Conservation (phyloP, 805 yeast species). For the Suhomyces kilbournensis region DNA sequence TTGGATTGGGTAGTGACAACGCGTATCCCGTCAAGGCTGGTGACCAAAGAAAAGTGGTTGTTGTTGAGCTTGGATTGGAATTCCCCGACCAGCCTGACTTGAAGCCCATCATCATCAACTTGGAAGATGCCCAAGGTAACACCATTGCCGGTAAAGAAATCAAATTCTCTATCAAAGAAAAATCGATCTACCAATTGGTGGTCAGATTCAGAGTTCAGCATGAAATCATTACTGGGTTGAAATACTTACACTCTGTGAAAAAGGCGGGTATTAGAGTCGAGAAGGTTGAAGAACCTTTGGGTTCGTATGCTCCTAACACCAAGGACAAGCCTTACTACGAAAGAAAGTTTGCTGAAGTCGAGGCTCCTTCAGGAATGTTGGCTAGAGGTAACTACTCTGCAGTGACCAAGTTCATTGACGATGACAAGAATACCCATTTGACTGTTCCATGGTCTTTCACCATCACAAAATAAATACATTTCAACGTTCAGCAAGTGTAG, state of each 20-base stretch:
- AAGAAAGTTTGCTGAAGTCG: slow-evolving; percentile 54
- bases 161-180: slow-evolving; percentile 76
- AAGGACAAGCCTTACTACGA: slow-evolving; percentile 74
- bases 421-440: slow-evolving; percentile 73
- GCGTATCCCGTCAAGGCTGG: slow-evolving; percentile 65
- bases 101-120: slow-evolving; percentile 62
- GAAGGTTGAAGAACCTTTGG: slow-evolving; percentile 82
- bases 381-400: slow-evolving; percentile 88
- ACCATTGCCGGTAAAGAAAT: slow-evolving; percentile 57
- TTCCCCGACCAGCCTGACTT: slow-evolving; percentile 59
- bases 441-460: slow-evolving; percentile 82
- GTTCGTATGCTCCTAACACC: slow-evolving; percentile 89
- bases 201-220: slow-evolving; percentile 84
- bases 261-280: slow-evolving; percentile 87
- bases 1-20: slow-evolving; percentile 64
- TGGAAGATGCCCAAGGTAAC: slow-evolving; percentile 57
- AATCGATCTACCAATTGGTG: slow-evolving; percentile 65
- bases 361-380: slow-evolving; percentile 86
- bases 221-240: slow-evolving; percentile 86
- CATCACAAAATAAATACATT: slow-evolving; percentile 54
- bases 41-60: slow-evolving; percentile 74
- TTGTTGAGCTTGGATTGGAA: slow-evolving; percentile 68
- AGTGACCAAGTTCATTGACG: slow-evolving; percentile 78
- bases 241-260: slow-evolving; percentile 79
- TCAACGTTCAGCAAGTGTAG: background rate